Evolutionary conservation across 495 filamentous ascomycete species (phyloP).

Genomic region (Bathelium albidoporum): DNA sequence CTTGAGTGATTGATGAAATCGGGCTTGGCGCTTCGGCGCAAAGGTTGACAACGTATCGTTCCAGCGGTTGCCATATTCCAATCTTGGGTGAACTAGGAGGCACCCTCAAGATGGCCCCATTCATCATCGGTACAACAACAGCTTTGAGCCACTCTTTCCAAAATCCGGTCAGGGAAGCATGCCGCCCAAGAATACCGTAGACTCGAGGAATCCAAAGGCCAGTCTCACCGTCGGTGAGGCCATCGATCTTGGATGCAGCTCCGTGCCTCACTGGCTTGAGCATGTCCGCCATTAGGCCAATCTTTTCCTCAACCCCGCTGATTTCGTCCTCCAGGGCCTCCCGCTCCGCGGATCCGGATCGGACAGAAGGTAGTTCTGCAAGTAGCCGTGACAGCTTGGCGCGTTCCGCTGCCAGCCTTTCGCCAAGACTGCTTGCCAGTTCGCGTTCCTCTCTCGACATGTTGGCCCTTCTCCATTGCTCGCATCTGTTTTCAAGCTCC

Average conservation of each 20-base stretch:
- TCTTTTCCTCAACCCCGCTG: conserved; percentile 93
- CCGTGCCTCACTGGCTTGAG: conserved; percentile 85
- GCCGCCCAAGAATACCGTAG: conserved; percentile 85
- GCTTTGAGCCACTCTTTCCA: conserved; percentile 99
- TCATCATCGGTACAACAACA: conserved; percentile 85
- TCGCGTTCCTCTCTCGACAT: conserved; percentile 96
- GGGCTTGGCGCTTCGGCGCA: conserved; percentile 92
- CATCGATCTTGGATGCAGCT: conserved; percentile 94
- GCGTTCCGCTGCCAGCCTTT: conserved; percentile 78
- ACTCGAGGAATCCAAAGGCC: conserved; percentile 94
- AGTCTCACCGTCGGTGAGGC: conserved; percentile 88
- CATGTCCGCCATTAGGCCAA: conserved; percentile 90
- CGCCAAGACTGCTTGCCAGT: conserved; percentile 82
- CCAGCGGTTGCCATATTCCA: conserved; percentile 93
- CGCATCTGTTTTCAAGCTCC: conserved; percentile 81
- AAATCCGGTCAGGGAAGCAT: conserved; percentile 74
- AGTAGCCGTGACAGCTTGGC: conserved; percentile 83
- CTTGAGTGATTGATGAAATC: conserved; percentile 85
- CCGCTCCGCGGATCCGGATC: conserved; percentile 68
- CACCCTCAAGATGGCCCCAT: conserved; percentile 71
- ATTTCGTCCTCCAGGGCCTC: conserved; percentile 88
- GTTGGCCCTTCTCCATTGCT: conserved; percentile 86
- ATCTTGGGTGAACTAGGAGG: conserved; percentile 81
- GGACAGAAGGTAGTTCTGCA: conserved; percentile 65
- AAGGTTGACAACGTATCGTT: conserved; percentile 94